Evolutionary conservation across 2,329 filamentous ascomycete species (phyloP).

Genomic region (Phialemonium atrogriseum): DNA sequence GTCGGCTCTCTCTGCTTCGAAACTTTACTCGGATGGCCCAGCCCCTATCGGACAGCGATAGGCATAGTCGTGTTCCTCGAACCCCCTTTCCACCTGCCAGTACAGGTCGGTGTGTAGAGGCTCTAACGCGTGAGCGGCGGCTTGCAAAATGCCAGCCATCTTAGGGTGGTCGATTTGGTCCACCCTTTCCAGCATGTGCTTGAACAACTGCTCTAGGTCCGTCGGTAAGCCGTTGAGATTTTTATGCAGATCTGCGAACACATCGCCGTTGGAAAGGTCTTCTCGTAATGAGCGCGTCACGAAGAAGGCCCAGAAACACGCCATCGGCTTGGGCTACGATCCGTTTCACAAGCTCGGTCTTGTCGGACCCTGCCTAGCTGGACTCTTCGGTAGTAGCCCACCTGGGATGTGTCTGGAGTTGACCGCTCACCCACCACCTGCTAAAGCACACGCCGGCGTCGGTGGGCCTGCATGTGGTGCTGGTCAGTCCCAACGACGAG

Average conservation of each 20-base stretch:
- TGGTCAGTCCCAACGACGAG: too few species aligned
- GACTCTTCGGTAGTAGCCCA: too few species aligned
- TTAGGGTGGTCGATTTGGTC: not conserved
- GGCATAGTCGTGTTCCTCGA: not conserved
- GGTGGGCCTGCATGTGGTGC: too few species aligned
- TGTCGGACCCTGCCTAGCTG: too few species aligned
- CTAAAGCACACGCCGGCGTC: too few species aligned
- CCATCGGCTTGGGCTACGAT: slow-evolving; percentile 19
- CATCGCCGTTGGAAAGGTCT: slow-evolving; percentile 9
- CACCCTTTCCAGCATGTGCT: not conserved
- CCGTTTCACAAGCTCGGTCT: slow-evolving; percentile 4
- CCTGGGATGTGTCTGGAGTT: too few species aligned
- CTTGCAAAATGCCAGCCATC: slow-evolving; percentile 1
- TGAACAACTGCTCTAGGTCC: slow-evolving; percentile 1
- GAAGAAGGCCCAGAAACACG: slow-evolving; percentile 24
- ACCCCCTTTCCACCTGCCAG: not conserved
- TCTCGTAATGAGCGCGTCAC: slow-evolving; percentile 11
- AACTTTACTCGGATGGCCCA: not conserved
- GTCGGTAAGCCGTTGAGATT: not conserved
- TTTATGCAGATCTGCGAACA: not conserved
- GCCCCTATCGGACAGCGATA: not conserved
- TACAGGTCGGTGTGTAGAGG: slow-evolving; percentile 1
- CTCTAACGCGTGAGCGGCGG: not conserved
- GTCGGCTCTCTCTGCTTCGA: not conserved
- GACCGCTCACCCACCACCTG: too few species aligned